Base-by-base conservation (phyloP, 2,329 filamentous ascomycete genomes). In the Apiospora phragmitis region DNA sequence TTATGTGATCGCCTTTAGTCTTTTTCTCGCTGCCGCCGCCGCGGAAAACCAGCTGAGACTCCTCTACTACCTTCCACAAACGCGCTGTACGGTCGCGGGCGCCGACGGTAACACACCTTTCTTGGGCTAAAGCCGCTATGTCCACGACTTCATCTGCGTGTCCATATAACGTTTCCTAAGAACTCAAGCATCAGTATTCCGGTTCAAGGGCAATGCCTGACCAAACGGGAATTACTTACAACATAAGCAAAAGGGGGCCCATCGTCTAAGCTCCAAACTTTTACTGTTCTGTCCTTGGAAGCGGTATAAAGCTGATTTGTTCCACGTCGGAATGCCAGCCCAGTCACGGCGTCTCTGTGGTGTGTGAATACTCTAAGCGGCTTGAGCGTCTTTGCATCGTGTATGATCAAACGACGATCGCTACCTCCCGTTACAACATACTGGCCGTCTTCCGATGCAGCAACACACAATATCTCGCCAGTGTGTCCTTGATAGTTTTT, bases 11-110 rank as follows among this genome's bases (percentile, higher is more conserved):
- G 3, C 77, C 77, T 43, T 79, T 78, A 49, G 80, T 81, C 75
- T 88, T 89, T 76, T 87, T 89, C 73, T 87, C 86, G 35, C 86
- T 85, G 12, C 83, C 82, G 55, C 91, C 92, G 71, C 95, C 95
- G 66, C 95, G 92, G 82, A 98, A 99, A 1, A 98, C 95, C 8
- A 99, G 89, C 80, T 99, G 96, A 1, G 93, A 94, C 83, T 99
- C 95, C 77, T 99, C 96, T 5, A 94, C 90, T 1, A 99, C 95
- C 82, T 98, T 98, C 96, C 96, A 99, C 75, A 97, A 83, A 71
- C 96, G 88, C 49, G 95, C 96, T 2, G 95, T 98, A 70, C 95
- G 91, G 80, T 99, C 96, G 74, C 96, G 88, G 7, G 94, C 92
- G 70, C 96, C 96, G 24, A 97, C 96, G 72, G 92, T 96, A 71